Evolutionary conservation across 306 rosid genomes (phyloP), one percentile per base, ranked within the genome.

Genomic region (Pyrus communis): DNA sequence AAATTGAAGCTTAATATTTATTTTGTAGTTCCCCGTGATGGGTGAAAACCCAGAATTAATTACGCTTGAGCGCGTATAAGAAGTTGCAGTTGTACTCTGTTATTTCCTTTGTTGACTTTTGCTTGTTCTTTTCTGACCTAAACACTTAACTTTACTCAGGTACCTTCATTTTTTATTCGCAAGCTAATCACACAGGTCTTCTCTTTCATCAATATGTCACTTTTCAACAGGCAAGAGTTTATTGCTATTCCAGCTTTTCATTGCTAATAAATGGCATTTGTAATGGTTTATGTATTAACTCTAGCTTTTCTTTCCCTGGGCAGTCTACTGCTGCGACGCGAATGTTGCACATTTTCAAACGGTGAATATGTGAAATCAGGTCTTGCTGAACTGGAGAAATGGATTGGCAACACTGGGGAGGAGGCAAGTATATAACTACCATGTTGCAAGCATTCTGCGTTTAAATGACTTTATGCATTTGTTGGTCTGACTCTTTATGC

Each of bases 311-410:
- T 74, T 77, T 60, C 64, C 68, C 79, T 79, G 35, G 69, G 68
- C 71, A 95, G 99, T 81, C 92, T 95, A 77, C 93, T 95, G 65
- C 86, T 95, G 74, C 88, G 97, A 71, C 99, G 97, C 66, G 97
- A 95, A 80, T 95, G 99, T 80, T 95, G 99, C 85, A 88, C 99
- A 12, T 92, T 95, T 89, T 95, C 97, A 61, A 95, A 95, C 81
- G 99, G 99, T 72, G 99, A 95, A 77, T 92, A 95, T 80, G 96
- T 92, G 64, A 92, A 89, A 83, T 95, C 99, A 85, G 97, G 99
- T 81, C 86, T 95, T 13, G 93, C 97, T 28, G 99, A 95, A 83
- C 81, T 95, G 61, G 99, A 95, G 88, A 95, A 92, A 74, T 95
- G 99, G 99, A 92, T 95, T 75, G 89, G 77, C 69, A 88, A 86